These are phyloP conservation scores for Phalaenopsis hybrid DNA, from an alignment of 116 monocot genomes.

Conservation along the genomic window DNA sequence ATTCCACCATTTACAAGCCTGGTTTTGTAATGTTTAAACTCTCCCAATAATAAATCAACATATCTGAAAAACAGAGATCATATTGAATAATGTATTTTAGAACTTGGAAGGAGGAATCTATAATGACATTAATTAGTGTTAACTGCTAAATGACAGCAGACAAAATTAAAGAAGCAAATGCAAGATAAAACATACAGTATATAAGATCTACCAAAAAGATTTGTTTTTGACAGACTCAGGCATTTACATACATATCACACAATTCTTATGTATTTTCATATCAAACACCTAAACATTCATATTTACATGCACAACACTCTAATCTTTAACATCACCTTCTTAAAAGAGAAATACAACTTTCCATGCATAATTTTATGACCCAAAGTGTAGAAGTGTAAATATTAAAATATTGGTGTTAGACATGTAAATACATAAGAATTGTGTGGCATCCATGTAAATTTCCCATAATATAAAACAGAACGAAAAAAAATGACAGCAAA, in stretches of 20 bases:
- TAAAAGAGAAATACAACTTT: too few species aligned
- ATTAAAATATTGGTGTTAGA: too few species aligned
- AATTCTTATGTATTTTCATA: too few species aligned
- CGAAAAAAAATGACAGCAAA: not conserved
- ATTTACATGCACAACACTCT: too few species aligned
- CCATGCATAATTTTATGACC: too few species aligned
- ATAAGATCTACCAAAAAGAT: not conserved
- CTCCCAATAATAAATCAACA: constrained; percentile 89
- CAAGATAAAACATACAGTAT: not conserved
- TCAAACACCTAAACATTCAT: too few species aligned
- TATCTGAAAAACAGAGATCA: constrained; percentile 39
- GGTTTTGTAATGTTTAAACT: constrained; percentile 91
- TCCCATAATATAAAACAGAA: not conserved
- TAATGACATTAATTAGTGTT: not conserved
- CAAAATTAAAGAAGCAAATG: not conserved
- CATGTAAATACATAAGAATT: too few species aligned
- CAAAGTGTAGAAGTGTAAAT: too few species aligned
- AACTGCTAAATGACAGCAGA: not conserved
- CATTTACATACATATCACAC: too few species aligned
- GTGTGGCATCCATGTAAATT: too few species aligned
- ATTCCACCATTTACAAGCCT: constrained; percentile 81
- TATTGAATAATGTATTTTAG: not conserved
- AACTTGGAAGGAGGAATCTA: not conserved
- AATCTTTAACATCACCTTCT: too few species aligned
- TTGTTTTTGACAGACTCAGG: not conserved